phyloP scores from a whole-genome alignment of 2,329 filamentous ascomycete species.

The Scytalidium lignicola region DNA sequence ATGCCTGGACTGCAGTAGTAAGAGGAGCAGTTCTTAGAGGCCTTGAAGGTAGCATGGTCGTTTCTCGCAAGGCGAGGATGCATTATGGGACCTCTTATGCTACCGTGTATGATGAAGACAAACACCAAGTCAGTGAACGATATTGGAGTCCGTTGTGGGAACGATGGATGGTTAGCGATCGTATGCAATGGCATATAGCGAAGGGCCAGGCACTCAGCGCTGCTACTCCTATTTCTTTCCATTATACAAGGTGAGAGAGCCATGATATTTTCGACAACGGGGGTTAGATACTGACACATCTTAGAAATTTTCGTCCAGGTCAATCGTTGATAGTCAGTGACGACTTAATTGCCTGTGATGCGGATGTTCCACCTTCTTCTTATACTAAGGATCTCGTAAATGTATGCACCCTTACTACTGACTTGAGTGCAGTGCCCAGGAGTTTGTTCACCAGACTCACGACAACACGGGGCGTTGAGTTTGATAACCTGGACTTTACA shows the following conservation, averaged over 20 bases:
- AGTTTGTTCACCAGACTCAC: conserved; percentile 70
- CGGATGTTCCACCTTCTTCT: conserved; percentile 53
- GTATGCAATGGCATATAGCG: conserved; percentile 82
- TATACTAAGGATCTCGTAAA: conserved; percentile 60
- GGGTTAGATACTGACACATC: no score
- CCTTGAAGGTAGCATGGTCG: conserved; percentile 73
- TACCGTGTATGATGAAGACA: conserved; percentile 71
- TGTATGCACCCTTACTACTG: conserved; percentile 77
- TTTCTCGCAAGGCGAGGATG: conserved; percentile 67
- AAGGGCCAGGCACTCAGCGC: conserved; percentile 72
- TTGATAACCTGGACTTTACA: conserved; percentile 77
- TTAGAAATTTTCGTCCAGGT: conserved; percentile 47
- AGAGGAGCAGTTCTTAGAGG: conserved; percentile 71
- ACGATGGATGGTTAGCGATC: conserved; percentile 75
- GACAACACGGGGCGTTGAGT: conserved; percentile 74
- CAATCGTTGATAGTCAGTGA: conserved; percentile 75
- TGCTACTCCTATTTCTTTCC: conserved; percentile 70
- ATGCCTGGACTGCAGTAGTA: conserved; percentile 78
- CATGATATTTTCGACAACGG: background rate
- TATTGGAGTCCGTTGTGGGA: conserved; percentile 81
- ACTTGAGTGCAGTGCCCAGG: conserved; percentile 69
- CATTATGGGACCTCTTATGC: conserved; percentile 74
- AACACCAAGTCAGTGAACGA: conserved; percentile 66
- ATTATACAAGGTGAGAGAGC: conserved; percentile 61
- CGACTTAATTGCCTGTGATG: conserved; percentile 71